These are phyloP conservation scores for Sarocladiaceae sp. DNA, from an alignment of 2,329 filamentous ascomycete species.

Conservation along the genomic window DNA sequence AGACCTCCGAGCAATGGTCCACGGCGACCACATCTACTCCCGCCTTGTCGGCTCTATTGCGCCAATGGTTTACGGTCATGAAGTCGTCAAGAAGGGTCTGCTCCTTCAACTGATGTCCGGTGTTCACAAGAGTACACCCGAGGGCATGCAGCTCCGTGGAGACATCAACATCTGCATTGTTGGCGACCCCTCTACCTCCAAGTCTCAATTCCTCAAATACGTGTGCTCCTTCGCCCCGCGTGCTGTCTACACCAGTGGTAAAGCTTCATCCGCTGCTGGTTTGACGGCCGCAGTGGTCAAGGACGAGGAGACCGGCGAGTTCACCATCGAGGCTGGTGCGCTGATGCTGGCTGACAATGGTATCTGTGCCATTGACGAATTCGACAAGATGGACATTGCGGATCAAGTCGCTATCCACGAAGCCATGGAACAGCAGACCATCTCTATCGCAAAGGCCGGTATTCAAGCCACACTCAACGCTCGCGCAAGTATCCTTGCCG, in stretches of 20 bases:
- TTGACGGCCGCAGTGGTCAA: slow-evolving; percentile 95
- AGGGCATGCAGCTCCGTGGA: slow-evolving; percentile 92
- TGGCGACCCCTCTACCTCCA: slow-evolving; percentile 93
- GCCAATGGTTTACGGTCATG: slow-evolving; percentile 95
- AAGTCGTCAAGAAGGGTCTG: slow-evolving; percentile 95
- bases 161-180: slow-evolving; percentile 99
- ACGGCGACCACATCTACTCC: slow-evolving; percentile 92
- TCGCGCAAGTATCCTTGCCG: slow-evolving; percentile 89
- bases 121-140: slow-evolving; percentile 84
- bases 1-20: slow-evolving; percentile 88
- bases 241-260: slow-evolving; percentile 95
- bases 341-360: slow-evolving; percentile 97
- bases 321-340: slow-evolving; percentile 96
- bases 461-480: slow-evolving; percentile 98
- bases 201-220: slow-evolving; percentile 98
- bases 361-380: slow-evolving; percentile 97
- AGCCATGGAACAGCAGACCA: slow-evolving; percentile 99
- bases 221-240: slow-evolving; percentile 95
- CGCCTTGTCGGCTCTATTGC: slow-evolving; percentile 90
- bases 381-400: slow-evolving; percentile 98
- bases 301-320: slow-evolving; percentile 97
- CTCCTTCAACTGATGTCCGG: slow-evolving; percentile 94
- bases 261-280: slow-evolving; percentile 95
- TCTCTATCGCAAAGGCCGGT: slow-evolving; percentile 96
- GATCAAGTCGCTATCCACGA: slow-evolving; percentile 99